Percentiles rank a stretch among this genome's conserved stretches.
Evolutionary conservation across 345 rosid genomes (phyloP).

Genomic region (Litchi chinensis): DNA sequence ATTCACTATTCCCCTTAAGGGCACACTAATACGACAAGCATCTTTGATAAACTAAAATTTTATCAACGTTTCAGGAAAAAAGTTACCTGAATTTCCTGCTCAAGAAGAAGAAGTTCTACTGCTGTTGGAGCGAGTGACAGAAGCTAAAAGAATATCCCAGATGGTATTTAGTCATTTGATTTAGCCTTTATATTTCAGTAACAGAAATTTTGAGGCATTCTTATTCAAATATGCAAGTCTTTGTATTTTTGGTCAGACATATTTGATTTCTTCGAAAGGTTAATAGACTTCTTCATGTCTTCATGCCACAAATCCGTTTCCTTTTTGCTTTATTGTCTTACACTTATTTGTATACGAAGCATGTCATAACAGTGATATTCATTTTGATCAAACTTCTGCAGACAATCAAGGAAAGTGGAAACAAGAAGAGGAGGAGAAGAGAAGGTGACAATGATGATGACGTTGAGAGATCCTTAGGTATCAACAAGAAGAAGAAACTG

Average conservation of each 20-base stretch:
- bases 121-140: conserved; percentile 58
- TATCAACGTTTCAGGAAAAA: conserved; percentile 56
- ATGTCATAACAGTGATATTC: neutral
- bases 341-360: no score
- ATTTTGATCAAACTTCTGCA: conserved; percentile 26
- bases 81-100: conserved; percentile 70
- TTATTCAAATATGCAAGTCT: neutral
- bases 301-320: neutral
- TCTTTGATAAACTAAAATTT: neutral
- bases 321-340: neutral
- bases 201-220: no score
- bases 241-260: neutral
- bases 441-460: conserved; percentile 65
- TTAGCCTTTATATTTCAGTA: neutral
- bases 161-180: conserved; percentile 39
- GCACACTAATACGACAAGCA: neutral
- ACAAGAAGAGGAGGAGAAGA: conserved; percentile 42
- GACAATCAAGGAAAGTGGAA: conserved; percentile 64
- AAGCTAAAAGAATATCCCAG: conserved; percentile 67
- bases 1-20: neutral
- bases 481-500: conserved; percentile 39
- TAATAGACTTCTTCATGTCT: neutral
- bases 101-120: conserved; percentile 78
- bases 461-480: conserved; percentile 51
- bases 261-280: neutral